Percentiles rank a stretch among this genome's conserved stretches.
Conservation (phyloP, 2,329 filamentous ascomycete species). For the Blastomyces silverae region DNA sequence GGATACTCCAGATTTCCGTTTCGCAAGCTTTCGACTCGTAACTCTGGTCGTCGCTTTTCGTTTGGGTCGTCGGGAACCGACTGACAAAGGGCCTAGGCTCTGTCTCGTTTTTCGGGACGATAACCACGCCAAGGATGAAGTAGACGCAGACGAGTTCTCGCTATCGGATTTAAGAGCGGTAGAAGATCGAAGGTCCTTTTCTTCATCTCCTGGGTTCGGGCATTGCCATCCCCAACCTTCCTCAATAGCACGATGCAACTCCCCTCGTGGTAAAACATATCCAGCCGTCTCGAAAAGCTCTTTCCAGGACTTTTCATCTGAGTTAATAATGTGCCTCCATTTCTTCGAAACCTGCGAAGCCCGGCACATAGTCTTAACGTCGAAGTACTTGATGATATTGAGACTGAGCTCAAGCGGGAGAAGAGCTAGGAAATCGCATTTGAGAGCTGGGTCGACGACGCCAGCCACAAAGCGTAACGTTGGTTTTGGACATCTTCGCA, state of each 20-base stretch:
- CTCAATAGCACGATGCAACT: slow-evolving; percentile 74
- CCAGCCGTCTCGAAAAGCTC: slow-evolving; percentile 80
- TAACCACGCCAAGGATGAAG: slow-evolving; percentile 21
- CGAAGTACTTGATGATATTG: slow-evolving; percentile 79
- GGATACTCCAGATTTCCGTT: slow-evolving; percentile 45
- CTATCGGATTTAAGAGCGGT: slow-evolving; percentile 35
- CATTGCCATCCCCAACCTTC: slow-evolving; percentile 99
- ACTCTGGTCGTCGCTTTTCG: slow-evolving; percentile 44
- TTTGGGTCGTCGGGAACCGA: slow-evolving; percentile 33
- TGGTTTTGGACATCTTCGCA: slow-evolving; percentile 78
- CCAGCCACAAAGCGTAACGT: slow-evolving; percentile 85
- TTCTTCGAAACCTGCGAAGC: slow-evolving; percentile 90
- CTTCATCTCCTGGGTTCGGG: slow-evolving; percentile 64
- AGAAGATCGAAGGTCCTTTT: slow-evolving; percentile 67
- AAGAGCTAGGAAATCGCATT: slow-evolving; percentile 82
- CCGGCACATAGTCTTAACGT: slow-evolving; percentile 76
- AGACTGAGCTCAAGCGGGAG: slow-evolving; percentile 81
- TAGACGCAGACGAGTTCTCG: slow-evolving; percentile 28
- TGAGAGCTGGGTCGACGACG: slow-evolving; percentile 86
- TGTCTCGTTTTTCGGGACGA: slow-evolving; percentile 26
- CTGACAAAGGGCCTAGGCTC: slow-evolving; percentile 22
- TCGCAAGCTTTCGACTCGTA: slow-evolving; percentile 49
- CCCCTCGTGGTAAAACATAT: slow-evolving; percentile 68
- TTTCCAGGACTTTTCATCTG: slow-evolving; percentile 94
- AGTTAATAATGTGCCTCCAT: slow-evolving; percentile 85